Base-by-base conservation (phyloP, 2,329 filamentous ascomycete genomes). In the Mariannaea sp. region DNA sequence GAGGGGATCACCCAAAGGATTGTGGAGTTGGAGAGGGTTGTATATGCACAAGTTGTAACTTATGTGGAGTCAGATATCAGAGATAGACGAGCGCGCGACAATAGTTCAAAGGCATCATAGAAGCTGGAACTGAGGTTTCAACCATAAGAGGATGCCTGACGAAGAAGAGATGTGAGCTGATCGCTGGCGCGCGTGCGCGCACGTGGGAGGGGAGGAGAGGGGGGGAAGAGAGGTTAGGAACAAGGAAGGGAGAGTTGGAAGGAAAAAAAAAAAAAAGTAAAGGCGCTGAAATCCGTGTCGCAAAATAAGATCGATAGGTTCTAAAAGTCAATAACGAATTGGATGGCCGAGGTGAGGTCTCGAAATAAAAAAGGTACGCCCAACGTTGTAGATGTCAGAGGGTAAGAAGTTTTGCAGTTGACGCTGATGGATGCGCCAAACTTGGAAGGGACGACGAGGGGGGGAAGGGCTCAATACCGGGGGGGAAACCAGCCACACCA, bases 71-170 rank as follows among this genome's bases (percentile, higher is more conserved):
- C 41, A 38, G 35, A 32, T 45, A 54, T 55, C 58, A 52, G 30
- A 61, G 58, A 44, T 62, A 54, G 51, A 51, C 44, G 45, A 63
- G 51, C 51, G 53, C 45, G 24, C 50, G 60, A 56, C 49, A 60
- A 42, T 42, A 55, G 50, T 49, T 53, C 46, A 64, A 43, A n/a
- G 61, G 44, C 58, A 65, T 65, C 36, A 44, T 55, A 54, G 43
- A 55, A 40, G 56, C 54, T 52, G 58, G 42, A 17, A 40, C 29
- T 29, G 54, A 46, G 42, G 45, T 52, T 52, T 46, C 49, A 55
- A 56, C 56, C 56, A 60, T 51, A 54, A 49, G 54, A 65, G 49
- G 54, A 65, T 54, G 60, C 20, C 56, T 60, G 56, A 42, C 51
- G 43, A 43, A 39, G 48, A 32, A 7, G 46, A 24, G 36, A 41